phyloP scores from a whole-genome alignment of 352 stramenopile genomes.

The Lagenidium giganteum region DNA sequence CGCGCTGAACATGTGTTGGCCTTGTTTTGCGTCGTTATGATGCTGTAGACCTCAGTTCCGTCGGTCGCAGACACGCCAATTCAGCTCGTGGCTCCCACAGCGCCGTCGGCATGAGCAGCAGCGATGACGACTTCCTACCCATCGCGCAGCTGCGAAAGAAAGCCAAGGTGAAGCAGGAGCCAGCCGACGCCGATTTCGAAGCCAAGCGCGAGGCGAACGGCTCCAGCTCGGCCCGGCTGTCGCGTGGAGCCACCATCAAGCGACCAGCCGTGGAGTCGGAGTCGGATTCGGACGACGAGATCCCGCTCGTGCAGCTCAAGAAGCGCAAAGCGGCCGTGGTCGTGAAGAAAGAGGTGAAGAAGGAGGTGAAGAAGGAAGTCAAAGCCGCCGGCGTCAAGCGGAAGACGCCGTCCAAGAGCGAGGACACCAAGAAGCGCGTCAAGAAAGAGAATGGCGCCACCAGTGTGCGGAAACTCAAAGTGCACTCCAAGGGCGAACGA shows the following conservation, averaged over 20 bases:
- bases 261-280: conserved; percentile 35
- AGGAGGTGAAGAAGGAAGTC: conserved; percentile 2
- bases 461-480: conserved; percentile 88
- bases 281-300: conserved; percentile 73
- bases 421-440: conserved; percentile 17
- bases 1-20: no score
- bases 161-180: conserved; percentile 16
- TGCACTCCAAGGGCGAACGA: conserved; percentile 91
- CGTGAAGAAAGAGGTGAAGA: conserved; percentile 10
- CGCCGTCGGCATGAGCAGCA: conserved; percentile 77
- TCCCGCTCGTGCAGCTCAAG: conserved; percentile 81
- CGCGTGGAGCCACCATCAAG: conserved; percentile 33
- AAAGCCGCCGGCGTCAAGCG: conserved; percentile 58
- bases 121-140: conserved; percentile 72
- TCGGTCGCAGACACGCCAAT: no score
- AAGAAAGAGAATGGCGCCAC: conserved; percentile 38
- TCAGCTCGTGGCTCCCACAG: no score
- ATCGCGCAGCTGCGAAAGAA: conserved; percentile 71
- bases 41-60: no score
- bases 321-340: conserved; percentile 28
- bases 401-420: conserved; percentile 21
- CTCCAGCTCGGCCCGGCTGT: background rate
- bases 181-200: conserved; percentile 16
- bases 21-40: no score
- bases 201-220: conserved; percentile 12